A percentile compares a stretch with the other conserved stretches of the same genome.
Evolutionary conservation across 208 protist species (phyloP).

Genomic region (Endotrypanum monterogeii): DNA sequence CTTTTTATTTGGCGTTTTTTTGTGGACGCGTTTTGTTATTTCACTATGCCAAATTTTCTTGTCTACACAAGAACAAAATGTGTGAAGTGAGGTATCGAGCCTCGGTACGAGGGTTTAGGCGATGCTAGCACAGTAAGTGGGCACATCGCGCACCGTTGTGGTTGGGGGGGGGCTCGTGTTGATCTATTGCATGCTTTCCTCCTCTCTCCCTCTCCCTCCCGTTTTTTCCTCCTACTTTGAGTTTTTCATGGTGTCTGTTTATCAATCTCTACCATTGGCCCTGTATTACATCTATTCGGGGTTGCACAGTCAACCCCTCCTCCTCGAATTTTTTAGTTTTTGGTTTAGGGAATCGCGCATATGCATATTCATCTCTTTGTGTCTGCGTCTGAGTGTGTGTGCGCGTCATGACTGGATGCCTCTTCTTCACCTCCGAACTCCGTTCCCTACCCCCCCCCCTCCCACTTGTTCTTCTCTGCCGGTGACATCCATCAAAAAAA

Average conservation of each 20-base stretch:
- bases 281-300: neutral
- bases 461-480: neutral
- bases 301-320: neutral
- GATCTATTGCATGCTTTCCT: neutral
- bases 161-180: too few relatives aligned
- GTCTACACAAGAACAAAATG: neutral
- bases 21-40: neutral
- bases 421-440: neutral
- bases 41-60: neutral
- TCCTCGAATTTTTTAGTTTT: neutral
- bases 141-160: neutral
- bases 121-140: neutral
- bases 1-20: neutral
- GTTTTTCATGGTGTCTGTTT: neutral
- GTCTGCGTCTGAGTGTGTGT: slow-evolving; percentile 2
- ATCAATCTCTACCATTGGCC: too few relatives aligned
- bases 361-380: too few relatives aligned
- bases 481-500: neutral
- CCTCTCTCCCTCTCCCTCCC: slow-evolving; percentile 3
- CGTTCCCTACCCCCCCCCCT: too few relatives aligned
- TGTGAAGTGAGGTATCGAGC: neutral
- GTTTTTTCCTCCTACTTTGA: neutral
- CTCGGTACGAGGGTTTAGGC: neutral
- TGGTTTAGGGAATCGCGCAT: neutral
- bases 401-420: neutral